These are phyloP conservation scores for Diversispora epigaea DNA, from an alignment of 192 early-diverging fungal genomes.

Conservation along the genomic window DNA sequence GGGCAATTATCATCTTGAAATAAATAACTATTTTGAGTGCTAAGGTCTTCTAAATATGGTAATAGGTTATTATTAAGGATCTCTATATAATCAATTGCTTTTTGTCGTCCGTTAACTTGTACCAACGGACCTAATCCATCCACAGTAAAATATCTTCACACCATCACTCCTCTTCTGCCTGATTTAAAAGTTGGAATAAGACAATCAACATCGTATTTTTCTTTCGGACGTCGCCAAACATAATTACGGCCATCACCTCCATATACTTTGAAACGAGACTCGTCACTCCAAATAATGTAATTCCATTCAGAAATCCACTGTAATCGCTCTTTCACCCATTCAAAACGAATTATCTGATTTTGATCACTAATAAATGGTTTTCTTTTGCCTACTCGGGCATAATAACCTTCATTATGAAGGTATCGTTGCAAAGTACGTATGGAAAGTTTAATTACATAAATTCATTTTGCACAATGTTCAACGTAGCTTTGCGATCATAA, in stretches of 20 bases:
- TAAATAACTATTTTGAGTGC: not conserved
- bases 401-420: conserved; percentile 9
- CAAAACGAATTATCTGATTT: not conserved
- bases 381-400: conserved; percentile 3
- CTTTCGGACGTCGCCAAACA: conserved; percentile 10
- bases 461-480: not conserved
- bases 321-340: not conserved
- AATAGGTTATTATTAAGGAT: conserved; percentile 3
- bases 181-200: no score
- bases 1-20: conserved; percentile 16
- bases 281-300: conserved; percentile 24
- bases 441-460: conserved; percentile 5
- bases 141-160: not conserved
- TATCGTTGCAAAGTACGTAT: conserved; percentile 2
- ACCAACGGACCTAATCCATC: conserved; percentile 3
- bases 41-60: not conserved
- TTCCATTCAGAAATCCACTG: conserved; percentile 15
- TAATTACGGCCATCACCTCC: not conserved
- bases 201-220: no score
- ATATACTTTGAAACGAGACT: conserved; percentile 13
- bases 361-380: not conserved
- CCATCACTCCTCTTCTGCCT: conserved; percentile 4
- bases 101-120: not conserved
- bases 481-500: no score
- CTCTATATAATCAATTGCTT: conserved; percentile 2